Conservation (phyloP, 768 basidiomycete species). For the Xerocomus potaroensis region DNA sequence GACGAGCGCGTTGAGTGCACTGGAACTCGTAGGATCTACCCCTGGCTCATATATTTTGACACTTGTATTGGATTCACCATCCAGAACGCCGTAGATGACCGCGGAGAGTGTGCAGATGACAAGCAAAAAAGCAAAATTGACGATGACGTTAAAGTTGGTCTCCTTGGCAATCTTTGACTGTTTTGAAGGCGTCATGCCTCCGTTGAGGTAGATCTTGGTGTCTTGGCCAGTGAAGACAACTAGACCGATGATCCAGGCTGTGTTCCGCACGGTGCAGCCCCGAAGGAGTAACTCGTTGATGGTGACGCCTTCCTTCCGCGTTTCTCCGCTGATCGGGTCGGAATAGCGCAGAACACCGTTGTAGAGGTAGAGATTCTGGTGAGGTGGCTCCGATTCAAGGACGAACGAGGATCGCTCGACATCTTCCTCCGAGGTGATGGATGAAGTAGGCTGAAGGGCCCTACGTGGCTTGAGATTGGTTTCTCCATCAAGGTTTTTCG, state of each 20-base stretch:
- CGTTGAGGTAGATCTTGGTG: slow-evolving; percentile 90
- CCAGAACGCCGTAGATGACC: slow-evolving; percentile 70
- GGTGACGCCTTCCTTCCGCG: slow-evolving; percentile 65
- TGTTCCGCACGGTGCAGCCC: slow-evolving; percentile 87
- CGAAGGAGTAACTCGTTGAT: slow-evolving; percentile 93
- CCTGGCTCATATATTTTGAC: slow-evolving; percentile 67
- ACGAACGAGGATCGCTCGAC: slow-evolving; percentile 81
- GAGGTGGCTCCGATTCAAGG: slow-evolving; percentile 90
- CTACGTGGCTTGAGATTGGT: slow-evolving; percentile 91
- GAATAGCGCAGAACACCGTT: slow-evolving; percentile 80
- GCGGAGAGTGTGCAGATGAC: slow-evolving; percentile 74
- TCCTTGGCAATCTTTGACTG: slow-evolving; percentile 97
- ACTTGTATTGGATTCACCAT: slow-evolving; percentile 58
- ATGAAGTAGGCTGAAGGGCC: slow-evolving; percentile 69
- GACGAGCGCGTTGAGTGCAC: slow-evolving; percentile 71
- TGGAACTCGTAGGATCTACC: slow-evolving; percentile 55
- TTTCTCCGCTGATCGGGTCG: slow-evolving; percentile 46
- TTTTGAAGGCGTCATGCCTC: slow-evolving; percentile 93
- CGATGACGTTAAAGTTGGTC: slow-evolving; percentile 96
- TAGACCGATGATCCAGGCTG: slow-evolving; percentile 89
- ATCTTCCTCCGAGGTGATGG: slow-evolving; percentile 83
- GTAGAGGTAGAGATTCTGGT: slow-evolving; percentile 89
- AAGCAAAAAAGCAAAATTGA: slow-evolving; percentile 82
- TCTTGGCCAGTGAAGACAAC: slow-evolving; percentile 92
- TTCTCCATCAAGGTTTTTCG: slow-evolving; percentile 97